These are phyloP conservation scores for Sanghuangporus baumii DNA, from an alignment of 1,284 basidiomycete genomes.

Conservation along the genomic window DNA sequence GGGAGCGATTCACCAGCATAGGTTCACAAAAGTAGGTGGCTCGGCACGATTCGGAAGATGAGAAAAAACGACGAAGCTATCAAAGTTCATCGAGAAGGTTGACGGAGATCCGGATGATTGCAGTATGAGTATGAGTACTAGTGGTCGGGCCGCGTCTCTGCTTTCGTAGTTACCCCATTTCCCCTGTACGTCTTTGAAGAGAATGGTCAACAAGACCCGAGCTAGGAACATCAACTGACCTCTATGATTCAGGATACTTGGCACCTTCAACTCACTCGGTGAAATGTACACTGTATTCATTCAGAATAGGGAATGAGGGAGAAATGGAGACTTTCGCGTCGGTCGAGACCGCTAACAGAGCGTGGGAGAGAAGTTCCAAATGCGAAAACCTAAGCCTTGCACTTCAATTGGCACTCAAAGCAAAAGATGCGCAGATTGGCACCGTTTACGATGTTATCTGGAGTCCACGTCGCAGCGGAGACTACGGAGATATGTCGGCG, in stretches of 20 bases:
- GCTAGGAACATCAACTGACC: neutral
- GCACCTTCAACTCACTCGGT: no score
- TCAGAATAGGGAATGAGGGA: neutral
- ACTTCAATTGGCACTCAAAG: neutral
- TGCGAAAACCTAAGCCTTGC: neutral
- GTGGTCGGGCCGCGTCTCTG: neutral
- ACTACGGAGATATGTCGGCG: neutral
- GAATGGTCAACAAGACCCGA: no score
- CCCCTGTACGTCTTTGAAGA: neutral
- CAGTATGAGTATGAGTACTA: neutral
- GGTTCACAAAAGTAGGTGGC: neutral
- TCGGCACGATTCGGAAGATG: constrained; percentile 3
- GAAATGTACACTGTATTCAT: neutral
- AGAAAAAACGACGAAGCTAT: neutral
- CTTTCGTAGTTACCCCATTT: neutral
- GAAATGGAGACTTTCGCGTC: neutral
- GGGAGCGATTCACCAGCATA: neutral
- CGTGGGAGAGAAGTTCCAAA: neutral
- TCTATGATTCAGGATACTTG: neutral
- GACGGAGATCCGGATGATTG: neutral
- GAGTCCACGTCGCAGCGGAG: constrained; percentile 3
- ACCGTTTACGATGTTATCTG: neutral
- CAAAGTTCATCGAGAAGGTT: neutral
- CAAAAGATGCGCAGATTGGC: neutral
- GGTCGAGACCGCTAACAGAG: neutral